Conservation (phyloP, 345 rosid genomes). For the Populus nigra region DNA sequence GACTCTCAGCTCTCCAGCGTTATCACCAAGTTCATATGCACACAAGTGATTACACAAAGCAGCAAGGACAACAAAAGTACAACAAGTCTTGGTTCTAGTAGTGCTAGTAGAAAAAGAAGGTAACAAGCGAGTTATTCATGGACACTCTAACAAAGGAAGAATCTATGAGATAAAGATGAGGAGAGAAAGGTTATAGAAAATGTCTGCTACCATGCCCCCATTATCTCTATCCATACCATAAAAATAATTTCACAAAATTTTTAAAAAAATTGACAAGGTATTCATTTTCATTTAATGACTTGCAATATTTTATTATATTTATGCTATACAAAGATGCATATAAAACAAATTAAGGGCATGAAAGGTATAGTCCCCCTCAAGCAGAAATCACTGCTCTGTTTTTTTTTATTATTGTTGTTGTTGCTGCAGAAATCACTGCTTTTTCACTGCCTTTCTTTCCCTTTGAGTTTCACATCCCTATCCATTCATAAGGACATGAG, state of each 20-base stretch:
- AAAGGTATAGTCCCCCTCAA: conserved; percentile 22
- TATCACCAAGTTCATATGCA: conserved; percentile 13
- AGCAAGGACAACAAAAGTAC: not conserved
- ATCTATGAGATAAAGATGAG: conserved; percentile 42
- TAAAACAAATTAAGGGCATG: conserved; percentile 16
- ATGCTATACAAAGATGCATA: not conserved
- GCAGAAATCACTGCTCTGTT: conserved; percentile 16
- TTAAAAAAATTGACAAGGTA: not conserved
- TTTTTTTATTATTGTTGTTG: not conserved
- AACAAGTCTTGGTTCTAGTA: not conserved
- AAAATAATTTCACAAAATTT: not conserved
- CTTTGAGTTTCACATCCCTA: conserved; percentile 24
- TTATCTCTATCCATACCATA: conserved; percentile 40
- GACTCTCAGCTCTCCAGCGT: conserved; percentile 22
- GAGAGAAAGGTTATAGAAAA: conserved; percentile 44
- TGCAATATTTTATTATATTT: not conserved
- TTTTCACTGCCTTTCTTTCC: conserved; percentile 9
- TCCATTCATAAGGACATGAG: conserved; percentile 15
- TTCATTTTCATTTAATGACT: not conserved
- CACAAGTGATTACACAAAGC: not conserved
- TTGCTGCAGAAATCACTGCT: conserved; percentile 4
- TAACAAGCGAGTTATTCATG: conserved; percentile 24
- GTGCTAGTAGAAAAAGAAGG: conserved; percentile 21
- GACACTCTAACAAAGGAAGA: conserved; percentile 32
- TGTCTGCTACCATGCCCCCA: conserved; percentile 48